Base-by-base conservation (phyloP, 2,329 filamentous ascomycete genomes). In the Fusarium succisae region DNA sequence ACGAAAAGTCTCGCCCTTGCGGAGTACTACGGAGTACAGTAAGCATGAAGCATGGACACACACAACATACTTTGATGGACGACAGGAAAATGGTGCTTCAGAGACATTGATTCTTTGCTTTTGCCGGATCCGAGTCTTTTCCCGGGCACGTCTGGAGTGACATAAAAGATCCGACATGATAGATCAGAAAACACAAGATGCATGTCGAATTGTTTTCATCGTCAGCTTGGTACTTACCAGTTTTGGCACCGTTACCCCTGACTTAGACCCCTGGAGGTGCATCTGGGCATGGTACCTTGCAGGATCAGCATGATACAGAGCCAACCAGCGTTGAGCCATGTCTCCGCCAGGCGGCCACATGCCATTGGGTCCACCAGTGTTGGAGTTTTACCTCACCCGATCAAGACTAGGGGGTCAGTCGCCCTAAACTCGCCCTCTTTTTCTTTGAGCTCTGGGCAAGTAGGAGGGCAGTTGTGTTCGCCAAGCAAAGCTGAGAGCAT, bases 321-420 rank as follows among this genome's bases (percentile, higher is more conserved):
- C 77, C 73, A 78, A 76, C 63, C 74, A 79, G 45, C 48, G 39
- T 50, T 32, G 30, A 55, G 39, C 32, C 45, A 41, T 53, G 69
- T 75, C 68, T 68, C 72, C 75, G 66, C 70, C 54, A 54, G 50
- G 45, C 47, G 59, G 58, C 66, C 74, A 74, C 74, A 77, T 71
- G 74, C 73, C 73, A 73, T 64, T 62, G 48, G 66, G 43, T 66
- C 74, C 70, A 69, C 67, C 66, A 61, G 59, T 64, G 65, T 69
- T 76, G 69, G 43, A 59, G 74, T 78, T 76, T 78, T 74, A 74
- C 72, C 59, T 74, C 56, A 45, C 72, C 76, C 72, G 63, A 77
- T 77, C 55, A 43, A 68, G 77, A 47, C 55, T 66, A 76, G 77
- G 69, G 45, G 55, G 48, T 53, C 61, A 71, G 77, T 76, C 70